Evolutionary conservation across 164 flowering plant genomes (phyloP), one percentile per base, ranked within the genome.

Genomic region (Piper longum): DNA sequence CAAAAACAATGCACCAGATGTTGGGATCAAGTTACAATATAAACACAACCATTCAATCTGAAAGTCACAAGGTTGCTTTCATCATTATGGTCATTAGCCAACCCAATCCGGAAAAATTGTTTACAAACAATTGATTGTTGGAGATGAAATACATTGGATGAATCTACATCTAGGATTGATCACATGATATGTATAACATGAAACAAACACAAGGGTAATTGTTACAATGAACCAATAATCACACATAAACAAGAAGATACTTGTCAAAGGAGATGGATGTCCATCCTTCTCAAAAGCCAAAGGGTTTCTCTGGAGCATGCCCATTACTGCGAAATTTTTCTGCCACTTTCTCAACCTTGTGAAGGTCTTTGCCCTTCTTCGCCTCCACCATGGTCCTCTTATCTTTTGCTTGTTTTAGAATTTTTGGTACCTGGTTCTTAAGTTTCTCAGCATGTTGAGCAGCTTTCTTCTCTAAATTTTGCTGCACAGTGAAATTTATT

Each of bases 401-500:
- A 69, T 89, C 97, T 62, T 92, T 91, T 18, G 97, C 97, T 67
- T 58, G 69, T 75, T 79, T 92, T 82, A 89, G 98, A 65, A 89
- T 59, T 4, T 71, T 2, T 3, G 88, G 90, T 36, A 82, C 67
- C 69, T 86, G 80, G 79, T 92, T 92, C 44, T 83, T 85, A 88
- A 86, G 80, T 70, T 85, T 80, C 83, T 89, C 98, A 1, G 61
- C 77, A 56, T 83, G 79, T 43, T 74, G 84, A 36, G 95, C 96
- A 69, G 86, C 88, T 77, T 80, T 73, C 80, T 79, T 86, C 82
- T 92, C 97, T 70, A 88, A 63, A 43, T 76, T 18, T 69, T 92
- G 88, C 98, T 92, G 75, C 14, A 48, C 12, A 9, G 14, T 48
- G 52, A 48, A 26, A 26, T 26, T 26, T 26, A 26, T 26, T 26